Percentiles rank a stretch among this genome's conserved stretches.
These are phyloP conservation scores for Suillus weaverae DNA, from an alignment of 768 basidiomycete species.

Conservation along the genomic window DNA sequence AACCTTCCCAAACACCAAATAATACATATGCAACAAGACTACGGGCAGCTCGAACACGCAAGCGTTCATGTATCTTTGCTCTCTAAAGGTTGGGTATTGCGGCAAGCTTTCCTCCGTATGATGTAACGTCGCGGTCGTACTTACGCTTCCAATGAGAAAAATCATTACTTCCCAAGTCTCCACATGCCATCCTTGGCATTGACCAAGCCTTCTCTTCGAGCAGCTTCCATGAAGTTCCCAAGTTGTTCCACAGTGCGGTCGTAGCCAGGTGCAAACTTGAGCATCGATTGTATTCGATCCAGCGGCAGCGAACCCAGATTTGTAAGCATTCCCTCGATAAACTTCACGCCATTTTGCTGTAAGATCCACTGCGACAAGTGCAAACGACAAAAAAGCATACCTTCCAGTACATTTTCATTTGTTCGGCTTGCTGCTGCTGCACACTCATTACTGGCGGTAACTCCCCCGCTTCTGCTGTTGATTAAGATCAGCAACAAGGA, in stretches of 20 bases:
- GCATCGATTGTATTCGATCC: constrained; percentile 87
- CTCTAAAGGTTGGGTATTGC: neutral
- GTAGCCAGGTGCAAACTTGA: constrained; percentile 82
- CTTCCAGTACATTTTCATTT: constrained; percentile 91
- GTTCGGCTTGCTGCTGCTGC: constrained; percentile 79
- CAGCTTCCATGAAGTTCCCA: constrained; percentile 75
- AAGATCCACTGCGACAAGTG: constrained; percentile 6
- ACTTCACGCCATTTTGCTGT: constrained; percentile 41
- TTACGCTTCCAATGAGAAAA: neutral
- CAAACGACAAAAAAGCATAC: constrained; percentile 34
- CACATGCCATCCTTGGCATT: constrained; percentile 69
- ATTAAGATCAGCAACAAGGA: neutral
- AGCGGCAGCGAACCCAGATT: constrained; percentile 76
- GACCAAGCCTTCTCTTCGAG: constrained; percentile 75
- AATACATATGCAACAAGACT: neutral
- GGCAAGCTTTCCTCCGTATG: neutral
- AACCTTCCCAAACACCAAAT: neutral
- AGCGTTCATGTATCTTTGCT: neutral
- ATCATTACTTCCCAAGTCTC: constrained; percentile 41
- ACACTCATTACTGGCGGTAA: constrained; percentile 50
- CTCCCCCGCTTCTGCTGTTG: constrained; percentile 44
- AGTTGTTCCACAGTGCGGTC: constrained; percentile 81
- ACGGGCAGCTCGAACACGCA: neutral
- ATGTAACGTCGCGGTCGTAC: neutral
- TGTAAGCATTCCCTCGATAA: constrained; percentile 89